These are phyloP conservation scores for Neodidymelliopsis sp. DNA, from an alignment of 2,329 filamentous ascomycete genomes.

Conservation along the genomic window DNA sequence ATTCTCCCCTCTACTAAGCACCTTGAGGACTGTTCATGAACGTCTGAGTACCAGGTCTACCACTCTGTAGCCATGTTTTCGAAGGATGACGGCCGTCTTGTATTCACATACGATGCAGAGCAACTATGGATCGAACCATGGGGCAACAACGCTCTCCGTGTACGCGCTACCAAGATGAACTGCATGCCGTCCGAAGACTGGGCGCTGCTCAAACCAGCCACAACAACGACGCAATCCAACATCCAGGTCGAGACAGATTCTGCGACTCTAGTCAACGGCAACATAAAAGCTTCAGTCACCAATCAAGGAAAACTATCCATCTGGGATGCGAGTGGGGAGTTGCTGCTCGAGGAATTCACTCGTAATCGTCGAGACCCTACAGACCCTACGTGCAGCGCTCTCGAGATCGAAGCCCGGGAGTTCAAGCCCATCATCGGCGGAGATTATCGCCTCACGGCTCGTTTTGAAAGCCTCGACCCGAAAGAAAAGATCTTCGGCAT, in stretches of 20 bases:
- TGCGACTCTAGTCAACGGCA: conserved; percentile 58
- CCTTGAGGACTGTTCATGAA: no score
- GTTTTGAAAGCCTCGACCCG: conserved; percentile 63
- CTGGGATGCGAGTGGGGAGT: conserved; percentile 51
- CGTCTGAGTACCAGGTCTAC: no score
- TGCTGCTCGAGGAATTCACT: conserved; percentile 62
- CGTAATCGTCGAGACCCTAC: conserved; percentile 59
- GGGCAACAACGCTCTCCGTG: conserved; percentile 57
- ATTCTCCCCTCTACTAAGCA: no score
- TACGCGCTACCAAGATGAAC: conserved; percentile 56
- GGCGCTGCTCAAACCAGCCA: conserved; percentile 28
- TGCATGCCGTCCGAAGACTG: conserved; percentile 38
- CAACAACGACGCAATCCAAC: background rate
- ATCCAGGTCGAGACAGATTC: conserved; percentile 33
- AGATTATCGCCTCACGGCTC: conserved; percentile 64
- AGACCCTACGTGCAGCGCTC: conserved; percentile 66
- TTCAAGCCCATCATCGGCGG: conserved; percentile 62
- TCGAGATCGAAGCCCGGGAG: conserved; percentile 65
- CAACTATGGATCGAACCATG: conserved; percentile 59
- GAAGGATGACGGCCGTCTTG: conserved; percentile 62
- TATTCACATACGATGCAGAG: conserved; percentile 65
- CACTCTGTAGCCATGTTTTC: conserved; percentile 43
- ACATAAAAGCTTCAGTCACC: conserved; percentile 57
- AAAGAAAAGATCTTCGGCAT: conserved; percentile 72
- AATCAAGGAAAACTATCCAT: conserved; percentile 60